Evolutionary conservation across 305 asterid genomes (phyloP).

Genomic region (Solanum aculeatissimum): DNA sequence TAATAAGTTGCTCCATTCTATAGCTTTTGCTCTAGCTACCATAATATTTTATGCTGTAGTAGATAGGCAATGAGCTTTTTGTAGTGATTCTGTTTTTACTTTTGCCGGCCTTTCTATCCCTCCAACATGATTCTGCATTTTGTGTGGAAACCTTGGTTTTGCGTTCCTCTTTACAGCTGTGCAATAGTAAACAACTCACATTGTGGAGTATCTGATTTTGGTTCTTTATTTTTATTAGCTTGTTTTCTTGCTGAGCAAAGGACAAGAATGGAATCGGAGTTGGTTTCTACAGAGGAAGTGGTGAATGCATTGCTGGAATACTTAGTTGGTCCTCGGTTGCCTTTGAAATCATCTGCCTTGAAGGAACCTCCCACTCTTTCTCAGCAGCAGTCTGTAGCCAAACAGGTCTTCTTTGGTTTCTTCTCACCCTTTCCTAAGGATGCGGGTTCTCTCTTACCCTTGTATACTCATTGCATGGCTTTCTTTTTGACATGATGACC

Average conservation of each 20-base stretch:
- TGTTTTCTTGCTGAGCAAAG: background rate
- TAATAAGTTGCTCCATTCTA: background rate
- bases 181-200: background rate
- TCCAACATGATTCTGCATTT: background rate
- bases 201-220: background rate
- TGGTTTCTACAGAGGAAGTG: slow-evolving; percentile 7
- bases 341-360: background rate
- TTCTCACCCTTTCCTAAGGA: background rate
- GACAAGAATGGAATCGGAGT: background rate
- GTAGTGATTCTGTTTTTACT: background rate
- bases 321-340: slow-evolving; percentile 22
- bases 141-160: background rate
- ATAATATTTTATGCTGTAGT: background rate
- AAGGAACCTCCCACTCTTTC: slow-evolving; percentile 7
- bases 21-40: background rate
- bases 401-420: slow-evolving; percentile 32
- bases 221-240: background rate
- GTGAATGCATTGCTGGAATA: slow-evolving; percentile 12
- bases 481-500: background rate
- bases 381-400: slow-evolving; percentile 32
- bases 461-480: background rate
- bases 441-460: background rate
- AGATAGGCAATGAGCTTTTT: background rate
- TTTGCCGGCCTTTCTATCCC: background rate
- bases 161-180: background rate